These are phyloP conservation scores for Blastobotrys terrestris DNA, from an alignment of 805 yeast genomes.

Conservation along the genomic window DNA sequence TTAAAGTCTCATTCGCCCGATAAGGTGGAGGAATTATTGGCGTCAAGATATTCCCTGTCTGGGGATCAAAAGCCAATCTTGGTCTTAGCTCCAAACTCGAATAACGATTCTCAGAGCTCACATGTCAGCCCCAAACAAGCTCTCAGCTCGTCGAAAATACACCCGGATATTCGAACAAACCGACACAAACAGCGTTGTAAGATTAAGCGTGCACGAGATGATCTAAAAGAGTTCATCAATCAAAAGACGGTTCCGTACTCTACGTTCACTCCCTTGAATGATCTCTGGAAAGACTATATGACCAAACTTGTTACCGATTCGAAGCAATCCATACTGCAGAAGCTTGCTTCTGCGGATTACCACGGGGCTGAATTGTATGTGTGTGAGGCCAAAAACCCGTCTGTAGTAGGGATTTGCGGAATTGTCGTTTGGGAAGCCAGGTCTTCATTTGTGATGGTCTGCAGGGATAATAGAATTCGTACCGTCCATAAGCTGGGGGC, in stretches of 20 bases:
- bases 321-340: slow-evolving; percentile 14
- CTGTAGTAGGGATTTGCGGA: slow-evolving; percentile 58
- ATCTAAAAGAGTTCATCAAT: slow-evolving; percentile 31
- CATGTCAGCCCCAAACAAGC: not conserved
- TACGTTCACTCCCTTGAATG: slow-evolving; percentile 48
- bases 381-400: slow-evolving; percentile 47
- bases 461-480: slow-evolving; percentile 42
- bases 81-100: slow-evolving; percentile 17
- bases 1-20: slow-evolving; percentile 27
- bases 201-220: not conserved
- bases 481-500: slow-evolving; percentile 64
- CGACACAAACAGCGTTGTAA: not conserved
- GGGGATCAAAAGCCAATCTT: slow-evolving; percentile 33
- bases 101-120: slow-evolving; percentile 13
- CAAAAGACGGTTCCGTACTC: slow-evolving; percentile 33
- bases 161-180: not conserved
- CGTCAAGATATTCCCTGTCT: slow-evolving; percentile 31
- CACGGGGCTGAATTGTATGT: slow-evolving; percentile 70
- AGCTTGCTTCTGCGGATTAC: slow-evolving; percentile 71
- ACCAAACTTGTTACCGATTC: slow-evolving; percentile 41
- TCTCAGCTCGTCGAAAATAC: not conserved
- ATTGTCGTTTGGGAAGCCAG: slow-evolving; percentile 83
- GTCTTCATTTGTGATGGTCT: slow-evolving; percentile 58
- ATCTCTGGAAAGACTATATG: slow-evolving; percentile 71
- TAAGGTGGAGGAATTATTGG: slow-evolving; percentile 31